Evolutionary conservation across 1,284 basidiomycete species (phyloP).

Genomic region (Megacollybia platyphylla): DNA sequence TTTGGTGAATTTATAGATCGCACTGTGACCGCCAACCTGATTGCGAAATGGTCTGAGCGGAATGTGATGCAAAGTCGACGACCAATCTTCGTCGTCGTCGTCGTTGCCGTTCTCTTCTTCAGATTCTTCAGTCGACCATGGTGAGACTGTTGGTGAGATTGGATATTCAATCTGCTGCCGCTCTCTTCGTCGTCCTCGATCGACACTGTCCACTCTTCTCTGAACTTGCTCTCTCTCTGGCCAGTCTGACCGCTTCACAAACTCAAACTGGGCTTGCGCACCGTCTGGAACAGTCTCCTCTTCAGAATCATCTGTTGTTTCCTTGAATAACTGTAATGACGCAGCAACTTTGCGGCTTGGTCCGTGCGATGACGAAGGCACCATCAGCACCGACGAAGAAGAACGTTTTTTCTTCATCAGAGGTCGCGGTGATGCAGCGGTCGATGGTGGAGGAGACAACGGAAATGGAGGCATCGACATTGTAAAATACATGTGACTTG

Average conservation of each 20-base stretch:
- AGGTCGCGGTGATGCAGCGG: slow-evolving; percentile 16
- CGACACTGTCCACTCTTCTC: slow-evolving; percentile 33
- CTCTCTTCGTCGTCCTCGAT: slow-evolving; percentile 49
- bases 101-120: slow-evolving; percentile 36
- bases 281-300: slow-evolving; percentile 34
- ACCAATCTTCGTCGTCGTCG: slow-evolving; percentile 18
- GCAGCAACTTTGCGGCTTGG: slow-evolving; percentile 71
- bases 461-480: slow-evolving; percentile 20
- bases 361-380: slow-evolving; percentile 18
- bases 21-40: slow-evolving; percentile 94
- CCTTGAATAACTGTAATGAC: slow-evolving; percentile 67
- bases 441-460: slow-evolving; percentile 29
- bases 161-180: slow-evolving; percentile 20
- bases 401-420: slow-evolving; percentile 23
- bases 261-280: slow-evolving; percentile 58
- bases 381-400: slow-evolving; percentile 21
- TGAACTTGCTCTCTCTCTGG: slow-evolving; percentile 59
- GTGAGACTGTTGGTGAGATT: slow-evolving; percentile 23
- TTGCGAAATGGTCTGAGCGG: slow-evolving; percentile 94
- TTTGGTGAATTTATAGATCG: slow-evolving; percentile 97
- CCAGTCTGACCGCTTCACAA: slow-evolving; percentile 74
- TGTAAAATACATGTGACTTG: background rate
- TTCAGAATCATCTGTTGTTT: slow-evolving; percentile 37
- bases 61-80: slow-evolving; percentile 58
- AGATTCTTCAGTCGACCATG: slow-evolving; percentile 58